Percentiles rank a stretch among this genome's conserved stretches.
Evolutionary conservation across 805 yeast genomes (phyloP).

Genomic region (Hanseniaspora thailandica): DNA sequence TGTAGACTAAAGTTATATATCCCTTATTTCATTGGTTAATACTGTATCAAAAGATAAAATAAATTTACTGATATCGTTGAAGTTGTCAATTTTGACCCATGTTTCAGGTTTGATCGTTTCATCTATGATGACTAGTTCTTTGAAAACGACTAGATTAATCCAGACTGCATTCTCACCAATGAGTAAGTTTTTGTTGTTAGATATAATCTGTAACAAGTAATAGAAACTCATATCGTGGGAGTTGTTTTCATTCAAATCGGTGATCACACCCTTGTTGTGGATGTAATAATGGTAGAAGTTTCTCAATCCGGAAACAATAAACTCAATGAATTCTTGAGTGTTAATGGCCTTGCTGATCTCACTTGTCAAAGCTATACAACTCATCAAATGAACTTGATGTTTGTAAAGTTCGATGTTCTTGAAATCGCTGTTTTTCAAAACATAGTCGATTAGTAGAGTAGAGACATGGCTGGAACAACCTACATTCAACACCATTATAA

Average conservation of each 20-base stretch:
- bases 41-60: constrained; percentile 1
- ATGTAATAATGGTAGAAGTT: constrained; percentile 10
- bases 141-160: neutral
- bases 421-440: constrained; percentile 1
- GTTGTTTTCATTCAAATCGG: neutral
- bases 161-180: constrained; percentile 1
- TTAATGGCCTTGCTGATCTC: neutral
- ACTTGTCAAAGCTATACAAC: neutral
- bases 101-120: neutral
- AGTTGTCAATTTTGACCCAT: neutral
- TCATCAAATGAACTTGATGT: neutral
- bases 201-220: neutral
- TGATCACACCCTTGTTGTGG: constrained; percentile 1
- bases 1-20: neutral
- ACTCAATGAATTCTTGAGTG: neutral
- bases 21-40: neutral
- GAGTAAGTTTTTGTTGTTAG: neutral
- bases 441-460: neutral
- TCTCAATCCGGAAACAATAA: neutral
- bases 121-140: neutral
- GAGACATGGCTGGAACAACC: neutral
- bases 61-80: neutral
- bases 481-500: neutral
- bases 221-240: neutral
- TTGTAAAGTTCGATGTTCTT: neutral